Evolutionary conservation across 305 asterid genomes (phyloP).

Genomic region (Nicotiana rustica): DNA sequence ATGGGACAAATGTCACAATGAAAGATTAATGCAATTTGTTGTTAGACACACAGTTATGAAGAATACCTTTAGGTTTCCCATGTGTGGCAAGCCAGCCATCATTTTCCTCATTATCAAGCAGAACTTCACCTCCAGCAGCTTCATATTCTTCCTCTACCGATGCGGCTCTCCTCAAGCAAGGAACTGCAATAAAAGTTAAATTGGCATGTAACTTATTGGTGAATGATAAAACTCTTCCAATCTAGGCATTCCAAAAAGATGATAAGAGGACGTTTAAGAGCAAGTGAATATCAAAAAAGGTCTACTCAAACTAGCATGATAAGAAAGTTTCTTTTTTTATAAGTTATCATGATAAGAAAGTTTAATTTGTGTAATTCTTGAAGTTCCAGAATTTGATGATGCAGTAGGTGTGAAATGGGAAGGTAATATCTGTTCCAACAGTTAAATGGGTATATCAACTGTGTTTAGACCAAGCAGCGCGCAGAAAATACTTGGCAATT

Average conservation of each 20-base stretch:
- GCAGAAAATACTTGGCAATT: background rate
- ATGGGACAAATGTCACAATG: conserved; percentile 26
- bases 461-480: too few relatives aligned
- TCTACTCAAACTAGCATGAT: background rate
- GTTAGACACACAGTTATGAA: background rate
- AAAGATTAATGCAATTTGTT: background rate
- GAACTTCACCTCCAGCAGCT: conserved; percentile 95
- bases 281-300: background rate
- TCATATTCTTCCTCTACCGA: conserved; percentile 94
- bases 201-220: background rate
- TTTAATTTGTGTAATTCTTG: background rate
- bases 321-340: background rate
- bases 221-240: background rate
- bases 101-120: conserved; percentile 82
- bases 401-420: background rate
- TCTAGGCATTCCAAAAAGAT: background rate
- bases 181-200: conserved; percentile 58
- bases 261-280: background rate
- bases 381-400: background rate
- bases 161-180: conserved; percentile 96
- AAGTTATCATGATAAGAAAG: background rate
- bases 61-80: conserved; percentile 83
- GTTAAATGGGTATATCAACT: background rate
- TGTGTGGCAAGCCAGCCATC: conserved; percentile 99
- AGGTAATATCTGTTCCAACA: background rate